A percentile compares a stretch with the other conserved stretches of the same genome.
Evolutionary conservation across 495 filamentous ascomycete species (phyloP).

Genomic region (Tuber indicum): DNA sequence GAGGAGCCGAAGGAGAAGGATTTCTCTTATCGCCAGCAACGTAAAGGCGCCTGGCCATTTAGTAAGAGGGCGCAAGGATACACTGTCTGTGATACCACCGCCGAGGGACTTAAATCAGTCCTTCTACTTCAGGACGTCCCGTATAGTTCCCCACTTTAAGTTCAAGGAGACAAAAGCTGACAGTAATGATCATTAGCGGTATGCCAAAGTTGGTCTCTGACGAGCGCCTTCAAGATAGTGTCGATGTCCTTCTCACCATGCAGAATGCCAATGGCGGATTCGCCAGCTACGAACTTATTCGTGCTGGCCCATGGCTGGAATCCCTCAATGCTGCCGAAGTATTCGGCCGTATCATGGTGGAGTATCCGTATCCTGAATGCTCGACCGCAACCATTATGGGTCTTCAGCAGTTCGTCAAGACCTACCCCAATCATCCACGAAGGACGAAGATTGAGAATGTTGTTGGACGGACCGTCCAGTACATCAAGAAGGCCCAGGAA

Average conservation of each 20-base stretch:
- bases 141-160: background rate
- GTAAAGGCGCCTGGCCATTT: conserved; percentile 94
- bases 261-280: conserved; percentile 86
- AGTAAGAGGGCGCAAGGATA: conserved; percentile 89
- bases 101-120: conserved; percentile 81
- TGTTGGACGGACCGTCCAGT: conserved; percentile 63
- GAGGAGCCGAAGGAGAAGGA: conserved; percentile 73
- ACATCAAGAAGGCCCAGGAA: conserved; percentile 74
- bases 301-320: conserved; percentile 71
- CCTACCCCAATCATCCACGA: conserved; percentile 69
- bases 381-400: conserved; percentile 93
- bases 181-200: conserved; percentile 35
- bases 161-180: background rate
- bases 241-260: conserved; percentile 86
- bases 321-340: conserved; percentile 91
- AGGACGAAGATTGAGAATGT: conserved; percentile 65
- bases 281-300: conserved; percentile 77
- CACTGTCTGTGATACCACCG: conserved; percentile 87
- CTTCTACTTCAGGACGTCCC: conserved; percentile 75
- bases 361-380: conserved; percentile 96
- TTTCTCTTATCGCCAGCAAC: conserved; percentile 79
- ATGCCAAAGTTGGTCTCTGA: conserved; percentile 70
- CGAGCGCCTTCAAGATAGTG: conserved; percentile 71
- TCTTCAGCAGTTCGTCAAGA: conserved; percentile 69
- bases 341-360: conserved; percentile 94